A percentile compares a stretch with the other conserved stretches of the same genome.
phyloP scores from a whole-genome alignment of 306 rosid species.

The Rosa persica region DNA sequence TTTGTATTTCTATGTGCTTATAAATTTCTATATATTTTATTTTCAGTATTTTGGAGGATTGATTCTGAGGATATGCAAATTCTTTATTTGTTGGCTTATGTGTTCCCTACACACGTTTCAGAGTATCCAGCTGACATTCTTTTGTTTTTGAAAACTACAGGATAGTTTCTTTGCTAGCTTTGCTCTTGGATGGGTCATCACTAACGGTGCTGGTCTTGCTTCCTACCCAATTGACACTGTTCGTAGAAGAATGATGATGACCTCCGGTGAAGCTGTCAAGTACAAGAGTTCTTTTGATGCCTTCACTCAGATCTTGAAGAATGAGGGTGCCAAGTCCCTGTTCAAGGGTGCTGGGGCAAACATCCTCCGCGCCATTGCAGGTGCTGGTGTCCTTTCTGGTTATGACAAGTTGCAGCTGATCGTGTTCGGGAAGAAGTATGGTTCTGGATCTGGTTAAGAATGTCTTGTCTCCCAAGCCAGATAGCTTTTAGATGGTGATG shows the following conservation, averaged over 20 bases:
- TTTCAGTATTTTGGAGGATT: too few relatives aligned
- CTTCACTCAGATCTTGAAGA: slow-evolving; percentile 70
- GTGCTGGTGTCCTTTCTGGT: slow-evolving; percentile 97
- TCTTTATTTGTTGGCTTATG: not conserved
- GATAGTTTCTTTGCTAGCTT: slow-evolving; percentile 89
- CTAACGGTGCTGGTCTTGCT: slow-evolving; percentile 89
- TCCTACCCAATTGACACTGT: slow-evolving; percentile 95
- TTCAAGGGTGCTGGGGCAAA: slow-evolving; percentile 97
- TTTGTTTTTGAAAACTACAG: slow-evolving; percentile 27
- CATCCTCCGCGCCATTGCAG: slow-evolving; percentile 86
- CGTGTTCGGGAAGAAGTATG: slow-evolving; percentile 80
- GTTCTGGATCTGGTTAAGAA: slow-evolving; percentile 69
- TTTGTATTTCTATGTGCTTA: too few relatives aligned
- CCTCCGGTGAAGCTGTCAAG: slow-evolving; percentile 94
- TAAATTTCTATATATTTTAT: too few relatives aligned
- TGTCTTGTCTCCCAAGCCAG: not conserved
- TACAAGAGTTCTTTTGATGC: slow-evolving; percentile 84
- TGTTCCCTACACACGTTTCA: not conserved
- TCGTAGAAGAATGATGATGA: slow-evolving; percentile 99
- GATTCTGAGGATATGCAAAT: not conserved
- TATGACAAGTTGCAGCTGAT: slow-evolving; percentile 85
- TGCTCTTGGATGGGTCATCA: slow-evolving; percentile 91
- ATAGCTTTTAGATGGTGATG: slow-evolving; percentile 75
- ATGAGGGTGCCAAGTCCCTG: slow-evolving; percentile 82
- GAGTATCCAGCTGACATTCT: not conserved